Evolutionary conservation across 768 basidiomycete genomes (phyloP), one percentile per base, ranked within the genome.

Genomic region (Dendrothele bispora): DNA sequence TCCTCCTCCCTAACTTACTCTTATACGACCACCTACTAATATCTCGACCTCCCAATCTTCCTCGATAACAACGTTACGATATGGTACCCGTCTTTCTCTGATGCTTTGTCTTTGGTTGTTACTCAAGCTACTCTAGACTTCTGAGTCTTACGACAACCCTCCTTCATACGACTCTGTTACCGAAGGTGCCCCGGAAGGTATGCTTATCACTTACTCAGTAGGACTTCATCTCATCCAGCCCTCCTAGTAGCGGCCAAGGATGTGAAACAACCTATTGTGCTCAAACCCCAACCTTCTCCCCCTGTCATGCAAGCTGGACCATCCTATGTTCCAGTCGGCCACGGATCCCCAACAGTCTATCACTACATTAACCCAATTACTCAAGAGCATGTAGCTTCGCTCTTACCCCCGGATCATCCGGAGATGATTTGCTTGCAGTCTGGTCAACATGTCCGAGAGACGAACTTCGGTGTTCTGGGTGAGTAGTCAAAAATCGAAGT

Each of bases 351-450:
- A 7, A 74, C 68, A 3, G 72, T 90, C 5, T 87, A 84, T 61
- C 78, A 86, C 65, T 91, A 90, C 62, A 64, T 77, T 45, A 80
- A 87, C 61, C 83, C 86, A 2, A 21, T 36, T 1, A 88, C 83
- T 0, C 75, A 79, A 5, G 74, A 86, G 38, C 70, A 72, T 17
- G 51, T 86, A 24, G 71, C 79, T 2, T 85, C 90, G 0, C 62
- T 84, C 3, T 70, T 89, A 2, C 85, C 90, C 0, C 91, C 91
- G 1, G 72, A 79, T 49, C 85, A 92, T 59, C 91, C 89, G 0
- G 82, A 89, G 66, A 92, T 91, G 90, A 56, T 87, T 24, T 93
- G 91, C 57, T 64, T 92, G n/a, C 91, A 91, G 61, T 61, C 77
- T 6, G 90, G 90, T 10, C 66, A 65, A n/a, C 91, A 93, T 61